A percentile compares a stretch with the other conserved stretches of the same genome.
These are phyloP conservation scores for Wallemia ichthyophaga DNA, from an alignment of 1,284 basidiomycete species.

Conservation along the genomic window DNA sequence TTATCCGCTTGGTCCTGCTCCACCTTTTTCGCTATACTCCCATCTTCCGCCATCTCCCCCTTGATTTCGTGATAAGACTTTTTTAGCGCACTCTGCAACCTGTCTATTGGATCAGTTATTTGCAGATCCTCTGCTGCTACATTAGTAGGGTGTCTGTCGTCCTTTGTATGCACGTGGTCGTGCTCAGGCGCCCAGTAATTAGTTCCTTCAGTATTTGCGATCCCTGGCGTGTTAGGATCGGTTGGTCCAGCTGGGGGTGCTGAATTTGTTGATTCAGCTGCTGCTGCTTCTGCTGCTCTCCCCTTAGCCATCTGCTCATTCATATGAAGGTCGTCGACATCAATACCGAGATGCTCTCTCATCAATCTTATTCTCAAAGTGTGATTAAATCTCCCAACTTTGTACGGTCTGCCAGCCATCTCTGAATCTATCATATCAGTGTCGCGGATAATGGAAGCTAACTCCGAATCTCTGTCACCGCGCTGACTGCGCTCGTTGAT, in stretches of 20 bases:
- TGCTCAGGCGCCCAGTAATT: constrained; percentile 47
- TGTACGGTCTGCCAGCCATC: constrained; percentile 82
- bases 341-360: constrained; percentile 82
- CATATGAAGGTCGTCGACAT: constrained; percentile 44
- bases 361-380: constrained; percentile 74
- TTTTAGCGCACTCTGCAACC: neutral
- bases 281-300: neutral
- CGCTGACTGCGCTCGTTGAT: constrained; percentile 91
- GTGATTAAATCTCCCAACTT: constrained; percentile 89
- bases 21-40: neutral
- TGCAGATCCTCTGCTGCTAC: neutral
- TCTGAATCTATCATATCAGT: constrained; percentile 62
- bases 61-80: neutral
- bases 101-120: neutral
- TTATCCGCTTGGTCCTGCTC: neutral
- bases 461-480: constrained; percentile 85
- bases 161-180: constrained; percentile 27
- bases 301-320: neutral
- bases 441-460: constrained; percentile 72
- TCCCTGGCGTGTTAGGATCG: neutral
- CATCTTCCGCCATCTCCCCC: neutral
- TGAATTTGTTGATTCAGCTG: neutral
- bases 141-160: constrained; percentile 5
- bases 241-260: neutral
- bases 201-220: constrained; percentile 13